Conservation (phyloP, 257 asterid species). For the Coffea canephora region DNA sequence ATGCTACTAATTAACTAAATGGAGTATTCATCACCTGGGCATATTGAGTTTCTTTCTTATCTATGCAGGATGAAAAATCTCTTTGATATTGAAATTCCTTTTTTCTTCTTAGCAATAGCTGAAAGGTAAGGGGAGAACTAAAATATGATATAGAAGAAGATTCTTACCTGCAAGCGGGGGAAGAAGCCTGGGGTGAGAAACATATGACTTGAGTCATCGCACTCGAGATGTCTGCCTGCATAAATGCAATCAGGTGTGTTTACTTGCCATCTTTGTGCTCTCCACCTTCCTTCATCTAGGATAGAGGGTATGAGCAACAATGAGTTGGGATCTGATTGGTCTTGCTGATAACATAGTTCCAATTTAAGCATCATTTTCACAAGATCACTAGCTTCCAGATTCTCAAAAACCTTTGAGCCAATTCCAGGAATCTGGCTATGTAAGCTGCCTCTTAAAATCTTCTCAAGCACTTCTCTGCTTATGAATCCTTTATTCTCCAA, state of each 20-base stretch:
- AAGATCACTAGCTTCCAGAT: constrained; percentile 54
- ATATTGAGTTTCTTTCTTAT: too few species aligned
- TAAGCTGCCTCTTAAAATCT: constrained; percentile 50
- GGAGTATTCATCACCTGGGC: not conserved
- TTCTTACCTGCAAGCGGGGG: constrained; percentile 75
- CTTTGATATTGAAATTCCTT: not conserved
- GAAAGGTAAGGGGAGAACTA: not conserved
- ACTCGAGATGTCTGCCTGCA: constrained; percentile 70
- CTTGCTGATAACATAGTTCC: constrained; percentile 76
- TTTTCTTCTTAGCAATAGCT: not conserved
- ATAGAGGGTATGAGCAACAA: constrained; percentile 52
- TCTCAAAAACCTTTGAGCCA: constrained; percentile 56
- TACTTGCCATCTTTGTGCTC: constrained; percentile 60
- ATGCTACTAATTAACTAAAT: not conserved
- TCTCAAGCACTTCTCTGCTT: constrained; percentile 69
- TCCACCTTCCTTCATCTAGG: constrained; percentile 74
- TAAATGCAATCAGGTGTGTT: constrained; percentile 45
- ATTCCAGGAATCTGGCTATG: constrained; percentile 58
- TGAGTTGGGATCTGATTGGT: constrained; percentile 56
- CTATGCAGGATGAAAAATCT: not conserved
- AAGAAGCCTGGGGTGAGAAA: constrained; percentile 76
- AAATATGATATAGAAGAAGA: not conserved
- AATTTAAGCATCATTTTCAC: constrained; percentile 78
- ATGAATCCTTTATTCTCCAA: constrained; percentile 50
- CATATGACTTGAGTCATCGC: constrained; percentile 73